These are phyloP conservation scores for Clohesyomyces aquaticus DNA, from an alignment of 495 filamentous ascomycete genomes.

Conservation along the genomic window DNA sequence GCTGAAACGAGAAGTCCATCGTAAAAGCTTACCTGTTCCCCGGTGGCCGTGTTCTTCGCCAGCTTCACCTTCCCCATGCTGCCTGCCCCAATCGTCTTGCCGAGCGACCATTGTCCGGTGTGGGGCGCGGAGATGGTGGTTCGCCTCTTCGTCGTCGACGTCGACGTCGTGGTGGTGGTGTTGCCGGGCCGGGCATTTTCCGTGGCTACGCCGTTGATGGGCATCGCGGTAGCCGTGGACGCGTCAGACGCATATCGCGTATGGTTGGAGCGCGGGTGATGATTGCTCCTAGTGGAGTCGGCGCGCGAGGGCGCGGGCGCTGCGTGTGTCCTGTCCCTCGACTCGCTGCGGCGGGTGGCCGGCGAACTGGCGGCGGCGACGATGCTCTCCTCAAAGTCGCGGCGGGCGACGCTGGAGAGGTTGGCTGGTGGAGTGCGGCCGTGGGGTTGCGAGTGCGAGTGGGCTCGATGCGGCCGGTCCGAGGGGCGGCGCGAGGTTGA, in stretches of 20 bases:
- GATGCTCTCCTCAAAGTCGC: conserved; percentile 63
- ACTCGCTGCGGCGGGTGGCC: conserved; percentile 57
- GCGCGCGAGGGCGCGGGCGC: conserved; percentile 56
- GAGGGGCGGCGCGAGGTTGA: conserved; percentile 59
- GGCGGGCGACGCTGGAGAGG: conserved; percentile 58
- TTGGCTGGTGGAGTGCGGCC: conserved; percentile 54
- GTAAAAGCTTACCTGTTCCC: conserved; percentile 58
- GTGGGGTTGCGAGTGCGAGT: conserved; percentile 57
- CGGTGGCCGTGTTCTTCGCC: conserved; percentile 74
- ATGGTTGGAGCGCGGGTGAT: conserved; percentile 40
- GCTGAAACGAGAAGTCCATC: neutral
- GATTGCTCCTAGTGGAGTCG: conserved; percentile 52
- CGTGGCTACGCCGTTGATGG: conserved; percentile 53
- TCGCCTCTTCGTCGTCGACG: conserved; percentile 59
- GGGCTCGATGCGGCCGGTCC: conserved; percentile 61
- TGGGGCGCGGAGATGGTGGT: conserved; percentile 81
- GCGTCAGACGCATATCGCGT: conserved; percentile 53
- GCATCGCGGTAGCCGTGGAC: conserved; percentile 57
- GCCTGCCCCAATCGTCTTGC: conserved; percentile 95
- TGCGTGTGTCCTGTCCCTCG: conserved; percentile 52
- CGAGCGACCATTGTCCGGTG: conserved; percentile 87
- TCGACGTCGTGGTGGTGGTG: conserved; percentile 48
- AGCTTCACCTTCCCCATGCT: conserved; percentile 99
- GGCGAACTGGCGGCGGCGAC: conserved; percentile 49
- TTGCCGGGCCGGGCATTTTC: conserved; percentile 52